Conservation (phyloP, 140 eudicot genomes). For the Ambrosia hybrid region DNA sequence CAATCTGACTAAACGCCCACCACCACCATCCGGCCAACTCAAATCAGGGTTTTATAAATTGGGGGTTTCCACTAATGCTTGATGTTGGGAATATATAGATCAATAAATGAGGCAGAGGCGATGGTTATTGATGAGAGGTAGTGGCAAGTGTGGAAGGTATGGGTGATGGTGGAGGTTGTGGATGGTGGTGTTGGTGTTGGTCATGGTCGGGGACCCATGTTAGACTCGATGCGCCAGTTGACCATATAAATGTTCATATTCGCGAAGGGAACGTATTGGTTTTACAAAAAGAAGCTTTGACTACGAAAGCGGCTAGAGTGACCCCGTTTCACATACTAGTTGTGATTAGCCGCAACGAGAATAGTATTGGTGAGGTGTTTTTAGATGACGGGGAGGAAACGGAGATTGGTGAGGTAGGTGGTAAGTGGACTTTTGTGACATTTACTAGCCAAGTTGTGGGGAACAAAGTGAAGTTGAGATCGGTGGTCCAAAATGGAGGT, state of each 20-base stretch:
- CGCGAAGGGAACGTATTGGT: slow-evolving; percentile 65
- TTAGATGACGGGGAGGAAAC: slow-evolving; percentile 75
- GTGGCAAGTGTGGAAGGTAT: no score
- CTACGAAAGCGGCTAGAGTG: slow-evolving; percentile 47
- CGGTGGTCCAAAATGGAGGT: slow-evolving; percentile 54
- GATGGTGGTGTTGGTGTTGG: no score
- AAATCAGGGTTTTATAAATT: no score
- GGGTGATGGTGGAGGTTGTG: no score
- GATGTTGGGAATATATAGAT: no score
- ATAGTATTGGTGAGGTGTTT: slow-evolving; percentile 62
- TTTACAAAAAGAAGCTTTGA: slow-evolving; percentile 70
- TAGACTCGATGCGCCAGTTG: slow-evolving; percentile 62
- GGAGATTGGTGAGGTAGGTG: slow-evolving; percentile 35
- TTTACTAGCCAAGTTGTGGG: slow-evolving; percentile 28
- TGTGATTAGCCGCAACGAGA: slow-evolving; percentile 35
- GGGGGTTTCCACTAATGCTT: no score
- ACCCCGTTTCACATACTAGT: slow-evolving; percentile 62
- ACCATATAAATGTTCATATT: slow-evolving; percentile 64
- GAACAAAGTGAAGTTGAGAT: slow-evolving; percentile 27
- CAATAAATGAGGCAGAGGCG: no score
- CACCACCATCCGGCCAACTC: no score
- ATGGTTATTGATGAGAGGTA: no score
- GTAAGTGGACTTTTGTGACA: slow-evolving; percentile 44
- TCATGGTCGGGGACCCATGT: slow-evolving; percentile 6
- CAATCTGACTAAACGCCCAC: no score